Percentiles rank a stretch among this genome's conserved stretches.
Evolutionary conservation across 83 land plant genomes (phyloP).

Genomic region (Thuja plicata): DNA sequence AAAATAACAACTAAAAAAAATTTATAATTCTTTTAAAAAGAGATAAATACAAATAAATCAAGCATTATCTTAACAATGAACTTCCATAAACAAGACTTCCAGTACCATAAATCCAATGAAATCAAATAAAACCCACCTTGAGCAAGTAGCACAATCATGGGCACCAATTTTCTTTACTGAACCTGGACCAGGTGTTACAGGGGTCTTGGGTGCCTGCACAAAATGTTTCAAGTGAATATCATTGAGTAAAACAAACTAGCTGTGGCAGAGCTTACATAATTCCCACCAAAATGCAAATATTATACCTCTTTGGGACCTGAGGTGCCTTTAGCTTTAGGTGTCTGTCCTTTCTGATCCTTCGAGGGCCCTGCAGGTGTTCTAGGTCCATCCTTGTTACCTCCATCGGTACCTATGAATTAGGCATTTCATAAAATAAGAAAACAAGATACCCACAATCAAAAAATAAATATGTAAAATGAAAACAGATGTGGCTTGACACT

Average conservation of each 20-base stretch:
- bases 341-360: background rate
- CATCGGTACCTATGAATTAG: background rate
- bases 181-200: background rate
- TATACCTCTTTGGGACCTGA: background rate
- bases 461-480: background rate
- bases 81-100: background rate
- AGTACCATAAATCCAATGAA: background rate
- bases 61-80: no score
- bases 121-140: background rate
- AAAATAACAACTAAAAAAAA: no score
- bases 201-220: background rate
- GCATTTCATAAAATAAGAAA: background rate
- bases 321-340: background rate
- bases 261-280: no score
- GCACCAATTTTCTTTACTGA: slow-evolving; percentile 7
- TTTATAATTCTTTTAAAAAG: no score
- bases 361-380: background rate
- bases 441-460: background rate
- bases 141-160: background rate
- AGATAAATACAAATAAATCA: no score
- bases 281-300: background rate
- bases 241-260: background rate
- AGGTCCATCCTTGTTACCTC: background rate
- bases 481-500: background rate
- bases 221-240: background rate